A percentile compares a stretch with the other conserved stretches of the same genome.
Conservation (phyloP, 306 rosid genomes). For the Vicia sativa region DNA sequence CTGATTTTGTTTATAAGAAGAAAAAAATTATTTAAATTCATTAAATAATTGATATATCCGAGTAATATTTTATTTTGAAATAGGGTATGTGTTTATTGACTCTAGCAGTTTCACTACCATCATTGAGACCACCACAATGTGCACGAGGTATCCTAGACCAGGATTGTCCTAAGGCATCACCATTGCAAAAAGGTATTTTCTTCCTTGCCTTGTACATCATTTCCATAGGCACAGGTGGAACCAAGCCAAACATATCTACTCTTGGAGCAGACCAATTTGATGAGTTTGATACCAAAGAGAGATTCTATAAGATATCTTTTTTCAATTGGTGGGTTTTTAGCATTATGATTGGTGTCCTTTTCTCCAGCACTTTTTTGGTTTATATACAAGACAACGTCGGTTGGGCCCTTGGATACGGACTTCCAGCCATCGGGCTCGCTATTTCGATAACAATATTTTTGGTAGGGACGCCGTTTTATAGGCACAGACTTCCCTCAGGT, state of each 20-base stretch:
- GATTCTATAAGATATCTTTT: conserved; percentile 62
- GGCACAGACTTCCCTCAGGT: conserved; percentile 56
- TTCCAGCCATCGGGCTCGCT: conserved; percentile 69
- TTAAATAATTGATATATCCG: too few relatives aligned
- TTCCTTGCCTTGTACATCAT: conserved; percentile 62
- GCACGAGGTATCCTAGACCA: conserved; percentile 29
- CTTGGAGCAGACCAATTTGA: conserved; percentile 47
- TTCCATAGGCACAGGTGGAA: conserved; percentile 78
- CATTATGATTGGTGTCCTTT: conserved; percentile 67
- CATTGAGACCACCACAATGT: conserved; percentile 68
- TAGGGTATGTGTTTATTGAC: conserved; percentile 73
- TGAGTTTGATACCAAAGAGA: conserved; percentile 68
- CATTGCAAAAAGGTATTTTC: conserved; percentile 63
- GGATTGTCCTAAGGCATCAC: conserved; percentile 51
- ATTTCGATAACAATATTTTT: conserved; percentile 58
- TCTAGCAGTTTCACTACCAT: conserved; percentile 64
- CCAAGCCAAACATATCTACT: conserved; percentile 82
- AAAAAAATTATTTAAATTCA: too few relatives aligned
- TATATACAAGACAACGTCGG: conserved; percentile 47
- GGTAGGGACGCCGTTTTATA: conserved; percentile 39
- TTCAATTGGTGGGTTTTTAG: conserved; percentile 86
- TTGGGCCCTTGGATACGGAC: neutral
- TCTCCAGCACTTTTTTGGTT: conserved; percentile 59
- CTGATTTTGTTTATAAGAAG: too few relatives aligned
- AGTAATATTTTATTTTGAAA: neutral